phyloP scores from a whole-genome alignment of 371 early-diverging fungal species.

The Zopfochytrium polystomum region DNA sequence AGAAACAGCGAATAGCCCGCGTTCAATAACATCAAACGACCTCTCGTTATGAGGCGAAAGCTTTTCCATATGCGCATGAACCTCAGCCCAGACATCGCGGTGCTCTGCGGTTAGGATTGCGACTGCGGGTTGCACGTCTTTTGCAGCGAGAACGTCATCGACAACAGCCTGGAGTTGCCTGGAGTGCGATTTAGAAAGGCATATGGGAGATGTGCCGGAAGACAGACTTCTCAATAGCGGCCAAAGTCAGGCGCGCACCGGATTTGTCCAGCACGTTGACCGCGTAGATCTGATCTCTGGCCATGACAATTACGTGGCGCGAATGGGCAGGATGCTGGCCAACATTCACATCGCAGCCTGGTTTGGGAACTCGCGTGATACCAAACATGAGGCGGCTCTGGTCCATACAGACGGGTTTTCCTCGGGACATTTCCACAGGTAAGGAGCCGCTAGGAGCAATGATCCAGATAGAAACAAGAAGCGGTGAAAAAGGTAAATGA shows the following conservation, averaged over 20 bases:
- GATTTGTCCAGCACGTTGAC: constrained; percentile 67
- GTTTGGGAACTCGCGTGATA: constrained; percentile 75
- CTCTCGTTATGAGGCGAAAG: constrained; percentile 26
- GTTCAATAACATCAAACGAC: constrained; percentile 35
- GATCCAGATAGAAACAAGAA: background rate
- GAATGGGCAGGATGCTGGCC: constrained; percentile 32
- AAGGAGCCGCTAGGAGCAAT: constrained; percentile 46
- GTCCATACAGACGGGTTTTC: constrained; percentile 81
- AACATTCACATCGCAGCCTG: constrained; percentile 37
- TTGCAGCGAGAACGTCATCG: constrained; percentile 50
- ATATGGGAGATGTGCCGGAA: too few species aligned
- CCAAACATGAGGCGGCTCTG: constrained; percentile 80
- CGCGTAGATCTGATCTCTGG: constrained; percentile 76
- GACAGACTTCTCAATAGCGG: constrained; percentile 57
- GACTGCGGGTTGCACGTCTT: constrained; percentile 54
- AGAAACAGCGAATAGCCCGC: constrained; percentile 72
- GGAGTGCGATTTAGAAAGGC: too few species aligned
- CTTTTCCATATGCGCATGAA: constrained; percentile 36
- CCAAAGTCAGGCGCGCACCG: constrained; percentile 23
- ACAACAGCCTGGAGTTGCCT: constrained; percentile 64
- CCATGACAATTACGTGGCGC: constrained; percentile 76
- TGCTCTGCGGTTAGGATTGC: constrained; percentile 81
- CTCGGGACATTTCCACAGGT: constrained; percentile 67
- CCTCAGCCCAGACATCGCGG: constrained; percentile 81
- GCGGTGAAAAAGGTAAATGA: background rate